These are phyloP conservation scores for Nephelium lappaceum DNA, from an alignment of 345 rosid species.

Conservation along the genomic window DNA sequence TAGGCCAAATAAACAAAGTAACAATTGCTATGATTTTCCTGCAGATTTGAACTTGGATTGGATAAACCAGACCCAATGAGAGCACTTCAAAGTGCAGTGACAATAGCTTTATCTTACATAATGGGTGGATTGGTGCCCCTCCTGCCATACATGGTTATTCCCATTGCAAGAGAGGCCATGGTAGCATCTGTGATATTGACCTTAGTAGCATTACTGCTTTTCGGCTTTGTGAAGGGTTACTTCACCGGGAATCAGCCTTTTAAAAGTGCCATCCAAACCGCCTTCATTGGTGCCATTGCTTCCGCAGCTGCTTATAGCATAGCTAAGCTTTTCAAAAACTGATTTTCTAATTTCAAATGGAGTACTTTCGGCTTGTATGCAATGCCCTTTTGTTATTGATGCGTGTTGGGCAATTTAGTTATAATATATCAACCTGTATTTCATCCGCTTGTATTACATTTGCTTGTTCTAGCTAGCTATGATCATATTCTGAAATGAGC, in stretches of 20 bases:
- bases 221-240: constrained; percentile 38
- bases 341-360: not conserved
- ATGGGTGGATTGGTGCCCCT: constrained; percentile 42
- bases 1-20: not conserved
- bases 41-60: constrained; percentile 45
- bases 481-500: not conserved
- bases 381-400: not conserved
- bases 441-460: not conserved
- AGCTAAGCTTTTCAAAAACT: constrained; percentile 25
- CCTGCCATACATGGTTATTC: constrained; percentile 36
- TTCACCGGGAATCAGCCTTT: constrained; percentile 35
- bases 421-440: not conserved
- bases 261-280: constrained; percentile 41
- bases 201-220: constrained; percentile 23
- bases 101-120: constrained; percentile 38
- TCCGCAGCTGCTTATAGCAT: constrained; percentile 44
- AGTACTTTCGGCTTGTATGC: not conserved
- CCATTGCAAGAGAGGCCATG: constrained; percentile 31
- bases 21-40: not conserved
- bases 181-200: constrained; percentile 31
- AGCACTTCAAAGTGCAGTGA: constrained; percentile 37
- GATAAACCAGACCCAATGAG: constrained; percentile 46
- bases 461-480: too few species aligned
- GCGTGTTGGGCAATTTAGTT: not conserved
- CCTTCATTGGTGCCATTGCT: constrained; percentile 39